Percentiles rank a stretch among this genome's conserved stretches.
Evolutionary conservation across 192 early-diverging fungal species (phyloP).

Genomic region (Backusella morwellensis): DNA sequence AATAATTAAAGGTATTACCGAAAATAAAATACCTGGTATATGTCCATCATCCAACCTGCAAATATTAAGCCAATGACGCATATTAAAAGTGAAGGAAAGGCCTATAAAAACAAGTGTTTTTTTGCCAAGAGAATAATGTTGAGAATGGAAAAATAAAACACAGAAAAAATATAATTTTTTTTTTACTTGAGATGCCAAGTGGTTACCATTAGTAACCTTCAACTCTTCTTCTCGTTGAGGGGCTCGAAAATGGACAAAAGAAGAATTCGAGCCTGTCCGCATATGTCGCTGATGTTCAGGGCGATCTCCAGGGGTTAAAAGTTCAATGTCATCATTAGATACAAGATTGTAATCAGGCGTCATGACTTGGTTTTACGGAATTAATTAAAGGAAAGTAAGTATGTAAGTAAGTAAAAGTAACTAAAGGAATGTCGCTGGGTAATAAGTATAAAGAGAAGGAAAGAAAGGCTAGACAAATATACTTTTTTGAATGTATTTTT

Average conservation of each 20-base stretch:
- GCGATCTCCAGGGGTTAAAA: background rate
- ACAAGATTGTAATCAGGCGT: background rate
- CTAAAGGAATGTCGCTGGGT: background rate
- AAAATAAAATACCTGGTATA: slow-evolving; percentile 49
- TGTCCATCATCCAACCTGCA: slow-evolving; percentile 70
- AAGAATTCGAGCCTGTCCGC: slow-evolving; percentile 3
- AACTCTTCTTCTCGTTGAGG: background rate
- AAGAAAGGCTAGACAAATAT: background rate
- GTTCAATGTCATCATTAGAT: background rate
- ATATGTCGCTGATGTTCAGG: background rate
- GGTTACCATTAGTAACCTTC: background rate
- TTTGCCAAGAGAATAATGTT: slow-evolving; percentile 3
- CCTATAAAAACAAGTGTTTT: slow-evolving; percentile 28
- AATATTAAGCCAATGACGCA: slow-evolving; percentile 68
- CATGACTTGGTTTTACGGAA: background rate
- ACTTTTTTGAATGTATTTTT: background rate
- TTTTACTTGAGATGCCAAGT: slow-evolving; percentile 17
- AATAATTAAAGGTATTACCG: background rate
- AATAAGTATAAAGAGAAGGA: background rate
- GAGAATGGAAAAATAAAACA: background rate
- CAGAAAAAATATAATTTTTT: background rate
- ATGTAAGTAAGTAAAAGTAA: background rate
- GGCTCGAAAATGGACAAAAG: slow-evolving; percentile 20
- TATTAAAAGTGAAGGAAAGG: slow-evolving; percentile 64
- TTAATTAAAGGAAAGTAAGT: slow-evolving; percentile 5